phyloP scores from a whole-genome alignment of 345 rosid species.

The Garcia nutans region DNA sequence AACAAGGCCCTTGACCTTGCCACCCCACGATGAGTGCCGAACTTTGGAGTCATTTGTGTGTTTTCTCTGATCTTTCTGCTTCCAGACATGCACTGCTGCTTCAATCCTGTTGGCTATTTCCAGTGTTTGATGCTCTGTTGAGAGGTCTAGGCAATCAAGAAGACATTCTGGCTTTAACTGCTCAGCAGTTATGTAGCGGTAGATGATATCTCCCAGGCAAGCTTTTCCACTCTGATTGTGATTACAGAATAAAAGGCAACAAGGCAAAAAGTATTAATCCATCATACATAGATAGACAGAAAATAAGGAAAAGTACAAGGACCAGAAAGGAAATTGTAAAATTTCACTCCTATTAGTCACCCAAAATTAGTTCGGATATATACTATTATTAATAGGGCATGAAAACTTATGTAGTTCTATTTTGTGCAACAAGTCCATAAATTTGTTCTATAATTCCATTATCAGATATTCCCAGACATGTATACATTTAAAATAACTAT shows the following conservation, averaged over 20 bases:
- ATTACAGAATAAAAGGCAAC: constrained; percentile 1
- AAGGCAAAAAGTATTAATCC: neutral
- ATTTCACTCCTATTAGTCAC: neutral
- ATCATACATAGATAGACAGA: neutral
- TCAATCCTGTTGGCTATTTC: constrained; percentile 85
- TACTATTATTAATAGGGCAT: neutral
- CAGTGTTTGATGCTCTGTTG: constrained; percentile 80
- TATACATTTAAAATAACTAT: neutral
- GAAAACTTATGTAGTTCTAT: neutral
- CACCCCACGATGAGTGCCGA: constrained; percentile 73
- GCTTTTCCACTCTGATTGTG: constrained; percentile 63
- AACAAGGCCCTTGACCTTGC: constrained; percentile 85
- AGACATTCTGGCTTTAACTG: constrained; percentile 82
- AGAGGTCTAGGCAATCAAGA: constrained; percentile 80
- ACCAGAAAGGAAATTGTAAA: neutral
- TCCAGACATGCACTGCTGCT: constrained; percentile 84
- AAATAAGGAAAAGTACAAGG: neutral
- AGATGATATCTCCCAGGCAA: constrained; percentile 77
- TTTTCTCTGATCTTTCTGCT: constrained; percentile 56
- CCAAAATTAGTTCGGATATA: neutral
- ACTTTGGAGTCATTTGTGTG: constrained; percentile 39
- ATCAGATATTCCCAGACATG: neutral
- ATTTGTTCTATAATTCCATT: no score
- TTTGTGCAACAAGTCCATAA: neutral
- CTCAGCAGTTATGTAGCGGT: constrained; percentile 74